Percentiles rank a stretch among this genome's conserved stretches.
Evolutionary conservation across 2,329 filamentous ascomycete genomes (phyloP).

Genomic region (Penicillium sp.): DNA sequence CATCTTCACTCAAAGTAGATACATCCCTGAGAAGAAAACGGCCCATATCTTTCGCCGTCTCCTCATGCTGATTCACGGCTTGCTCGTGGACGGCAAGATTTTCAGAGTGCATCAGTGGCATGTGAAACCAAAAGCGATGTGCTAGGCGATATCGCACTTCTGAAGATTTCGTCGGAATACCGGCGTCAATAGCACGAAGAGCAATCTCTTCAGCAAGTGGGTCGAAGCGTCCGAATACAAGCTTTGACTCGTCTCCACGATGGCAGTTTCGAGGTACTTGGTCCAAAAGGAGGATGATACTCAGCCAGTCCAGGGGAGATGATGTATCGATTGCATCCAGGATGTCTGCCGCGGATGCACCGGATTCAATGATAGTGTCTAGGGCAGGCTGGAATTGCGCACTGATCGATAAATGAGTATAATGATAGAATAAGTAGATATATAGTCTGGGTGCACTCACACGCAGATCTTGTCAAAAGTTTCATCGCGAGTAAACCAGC

Average conservation of each 20-base stretch:
- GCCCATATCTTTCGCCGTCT: slow-evolving; percentile 27
- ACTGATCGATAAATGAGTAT: slow-evolving; percentile 12
- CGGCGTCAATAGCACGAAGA: slow-evolving; percentile 42
- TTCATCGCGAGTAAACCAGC: slow-evolving; percentile 29
- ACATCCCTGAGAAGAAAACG: slow-evolving; percentile 21
- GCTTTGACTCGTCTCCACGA: slow-evolving; percentile 54
- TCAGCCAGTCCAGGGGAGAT: slow-evolving; percentile 44
- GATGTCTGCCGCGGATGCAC: slow-evolving; percentile 25
- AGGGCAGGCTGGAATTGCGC: slow-evolving; percentile 29
- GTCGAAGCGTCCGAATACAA: slow-evolving; percentile 64
- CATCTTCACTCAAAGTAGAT: slow-evolving; percentile 21
- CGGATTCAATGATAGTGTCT: slow-evolving; percentile 24
- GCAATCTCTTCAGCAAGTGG: slow-evolving; percentile 58
- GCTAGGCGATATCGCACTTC: slow-evolving; percentile 43
- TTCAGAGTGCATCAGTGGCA: slow-evolving; percentile 65
- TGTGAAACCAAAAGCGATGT: slow-evolving; percentile 63
- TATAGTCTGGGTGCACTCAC: slow-evolving; percentile 15
- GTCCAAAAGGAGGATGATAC: slow-evolving; percentile 64
- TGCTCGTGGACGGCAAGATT: slow-evolving; percentile 28
- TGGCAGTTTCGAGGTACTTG: slow-evolving; percentile 69
- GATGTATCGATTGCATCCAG: slow-evolving; percentile 24
- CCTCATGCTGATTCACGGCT: slow-evolving; percentile 25
- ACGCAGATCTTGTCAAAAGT: slow-evolving; percentile 30
- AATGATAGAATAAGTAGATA: not conserved
- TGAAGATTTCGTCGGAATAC: slow-evolving; percentile 36